Percentiles rank a stretch among this genome's conserved stretches.
Evolutionary conservation across 1,284 basidiomycete genomes (phyloP).

Genomic region (Omphalotus olearius): DNA sequence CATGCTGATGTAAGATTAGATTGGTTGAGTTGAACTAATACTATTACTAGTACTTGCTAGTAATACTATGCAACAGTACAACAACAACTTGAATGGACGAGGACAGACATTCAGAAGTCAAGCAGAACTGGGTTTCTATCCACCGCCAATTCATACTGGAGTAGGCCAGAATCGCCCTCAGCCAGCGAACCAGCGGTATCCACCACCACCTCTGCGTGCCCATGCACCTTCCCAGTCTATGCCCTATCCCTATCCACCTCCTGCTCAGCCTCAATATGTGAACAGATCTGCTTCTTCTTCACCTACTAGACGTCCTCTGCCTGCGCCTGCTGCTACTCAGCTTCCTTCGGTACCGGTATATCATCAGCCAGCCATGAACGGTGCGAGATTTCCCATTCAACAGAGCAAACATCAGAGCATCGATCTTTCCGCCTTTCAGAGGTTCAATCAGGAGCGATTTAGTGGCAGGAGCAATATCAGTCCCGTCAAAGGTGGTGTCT

Average conservation of each 20-base stretch:
- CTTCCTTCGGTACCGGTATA: not conserved
- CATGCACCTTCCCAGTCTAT: not conserved
- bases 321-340: not conserved
- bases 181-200: not conserved
- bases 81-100: too few species aligned
- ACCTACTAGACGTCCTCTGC: conserved; percentile 4
- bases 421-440: conserved; percentile 7
- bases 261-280: not conserved
- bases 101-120: conserved; percentile 1
- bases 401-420: conserved; percentile 3
- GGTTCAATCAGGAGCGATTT: conserved; percentile 8
- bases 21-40: too few species aligned
- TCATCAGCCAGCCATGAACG: not conserved
- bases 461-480: not conserved
- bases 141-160: not conserved
- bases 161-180: not conserved
- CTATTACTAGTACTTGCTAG: too few species aligned
- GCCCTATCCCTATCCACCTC: not conserved
- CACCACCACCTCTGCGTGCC: not conserved
- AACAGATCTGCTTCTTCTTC: conserved; percentile 4
- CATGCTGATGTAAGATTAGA: too few species aligned
- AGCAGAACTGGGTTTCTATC: conserved; percentile 4
- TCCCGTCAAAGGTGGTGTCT: not conserved
- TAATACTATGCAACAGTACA: too few species aligned
- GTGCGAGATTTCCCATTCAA: not conserved